Evolutionary conservation across 1,284 basidiomycete genomes (phyloP).

Genomic region (Thecaphora thlaspeos): DNA sequence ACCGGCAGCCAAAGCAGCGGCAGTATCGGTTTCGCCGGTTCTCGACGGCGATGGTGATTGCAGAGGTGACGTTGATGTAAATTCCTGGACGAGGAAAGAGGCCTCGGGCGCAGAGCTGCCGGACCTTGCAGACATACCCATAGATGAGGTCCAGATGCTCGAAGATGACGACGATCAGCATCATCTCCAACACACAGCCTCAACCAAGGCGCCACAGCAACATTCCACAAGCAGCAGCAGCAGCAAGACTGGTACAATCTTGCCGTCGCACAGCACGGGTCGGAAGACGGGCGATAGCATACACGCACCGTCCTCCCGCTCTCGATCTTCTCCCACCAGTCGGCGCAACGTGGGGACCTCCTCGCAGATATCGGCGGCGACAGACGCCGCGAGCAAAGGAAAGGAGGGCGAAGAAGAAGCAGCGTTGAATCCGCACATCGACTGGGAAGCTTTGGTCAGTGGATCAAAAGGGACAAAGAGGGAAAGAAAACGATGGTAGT

Average conservation of each 20-base stretch:
- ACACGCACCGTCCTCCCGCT: conserved; percentile 6
- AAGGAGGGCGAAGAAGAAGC: not conserved
- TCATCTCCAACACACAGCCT: not conserved
- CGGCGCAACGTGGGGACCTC: no score
- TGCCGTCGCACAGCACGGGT: not conserved
- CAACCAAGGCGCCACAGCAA: not conserved
- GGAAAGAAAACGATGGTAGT: no score
- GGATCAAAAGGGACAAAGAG: no score
- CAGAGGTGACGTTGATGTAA: no score
- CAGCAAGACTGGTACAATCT: no score
- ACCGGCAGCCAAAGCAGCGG: not conserved
- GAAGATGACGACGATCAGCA: conserved; percentile 2
- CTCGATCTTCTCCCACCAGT: not conserved
- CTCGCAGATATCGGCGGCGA: not conserved
- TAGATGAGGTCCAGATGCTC: conserved; percentile 19
- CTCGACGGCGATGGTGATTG: not conserved
- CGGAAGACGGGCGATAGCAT: conserved; percentile 25
- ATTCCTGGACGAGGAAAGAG: no score
- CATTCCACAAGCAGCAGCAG: not conserved
- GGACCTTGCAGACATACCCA: not conserved
- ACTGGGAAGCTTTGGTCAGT: conserved; percentile 16
- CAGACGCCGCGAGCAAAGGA: not conserved
- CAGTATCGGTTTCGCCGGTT: no score
- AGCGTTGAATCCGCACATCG: conserved; percentile 14
- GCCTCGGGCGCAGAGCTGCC: no score